Conservation (phyloP, 202 grass and related monocot genomes). For the Carex arenaria region DNA sequence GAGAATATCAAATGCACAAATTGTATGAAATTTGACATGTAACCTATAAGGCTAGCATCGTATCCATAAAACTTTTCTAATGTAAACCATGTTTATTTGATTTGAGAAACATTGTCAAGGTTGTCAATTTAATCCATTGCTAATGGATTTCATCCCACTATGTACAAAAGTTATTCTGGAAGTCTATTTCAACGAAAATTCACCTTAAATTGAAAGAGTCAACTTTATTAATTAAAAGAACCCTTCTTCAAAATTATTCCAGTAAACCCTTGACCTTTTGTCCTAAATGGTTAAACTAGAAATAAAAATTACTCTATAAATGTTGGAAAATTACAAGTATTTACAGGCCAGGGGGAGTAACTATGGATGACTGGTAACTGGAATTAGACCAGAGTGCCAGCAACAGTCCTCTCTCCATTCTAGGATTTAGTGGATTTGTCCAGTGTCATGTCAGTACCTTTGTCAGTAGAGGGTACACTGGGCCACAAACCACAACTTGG, state of each 20-base stretch:
- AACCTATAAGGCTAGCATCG: background rate
- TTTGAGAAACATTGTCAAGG: background rate
- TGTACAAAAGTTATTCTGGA: background rate
- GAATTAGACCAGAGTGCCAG: background rate
- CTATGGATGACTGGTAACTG: background rate
- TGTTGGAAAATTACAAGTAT: background rate
- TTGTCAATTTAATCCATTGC: background rate
- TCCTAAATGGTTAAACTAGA: background rate
- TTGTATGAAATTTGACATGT: background rate
- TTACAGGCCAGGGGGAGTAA: background rate
- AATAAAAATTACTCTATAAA: background rate
- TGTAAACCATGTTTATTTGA: background rate
- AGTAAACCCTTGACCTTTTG: background rate
- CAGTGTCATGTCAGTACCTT: background rate
- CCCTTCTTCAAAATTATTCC: background rate
- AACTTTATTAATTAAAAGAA: background rate
- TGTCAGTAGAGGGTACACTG: background rate
- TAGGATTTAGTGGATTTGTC: background rate
- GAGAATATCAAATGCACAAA: background rate
- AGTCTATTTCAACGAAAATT: background rate
- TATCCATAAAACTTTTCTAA: background rate
- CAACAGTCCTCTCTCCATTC: background rate
- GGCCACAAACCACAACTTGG: background rate
- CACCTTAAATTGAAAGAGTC: background rate
- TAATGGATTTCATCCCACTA: background rate